These are phyloP conservation scores for Aspergillus campestris DNA, from an alignment of 495 filamentous ascomycete genomes.

Conservation along the genomic window DNA sequence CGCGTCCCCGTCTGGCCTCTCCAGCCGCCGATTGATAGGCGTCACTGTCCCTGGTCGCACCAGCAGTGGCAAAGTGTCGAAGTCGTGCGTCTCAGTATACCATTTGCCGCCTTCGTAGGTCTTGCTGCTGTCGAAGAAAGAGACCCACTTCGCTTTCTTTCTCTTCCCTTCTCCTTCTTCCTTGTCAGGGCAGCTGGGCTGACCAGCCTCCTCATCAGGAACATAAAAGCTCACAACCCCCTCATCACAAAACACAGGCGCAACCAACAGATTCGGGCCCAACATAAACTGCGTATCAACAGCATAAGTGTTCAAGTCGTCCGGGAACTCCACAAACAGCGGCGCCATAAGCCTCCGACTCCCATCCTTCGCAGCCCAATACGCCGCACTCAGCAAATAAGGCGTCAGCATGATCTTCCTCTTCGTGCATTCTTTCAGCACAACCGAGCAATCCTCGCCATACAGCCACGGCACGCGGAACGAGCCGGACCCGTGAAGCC, in stretches of 20 bases:
- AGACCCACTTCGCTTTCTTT: constrained; percentile 34
- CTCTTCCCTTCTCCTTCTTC: too few relatives aligned
- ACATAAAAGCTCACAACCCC: constrained; percentile 56
- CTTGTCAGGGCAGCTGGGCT: not conserved
- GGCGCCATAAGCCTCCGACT: constrained; percentile 47
- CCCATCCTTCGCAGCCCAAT: constrained; percentile 34
- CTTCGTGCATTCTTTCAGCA: constrained; percentile 48
- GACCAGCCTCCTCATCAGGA: constrained; percentile 25
- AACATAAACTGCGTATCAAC: constrained; percentile 64
- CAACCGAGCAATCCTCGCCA: constrained; percentile 52
- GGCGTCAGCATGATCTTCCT: constrained; percentile 57
- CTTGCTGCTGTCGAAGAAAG: constrained; percentile 36
- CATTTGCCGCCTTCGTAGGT: constrained; percentile 30
- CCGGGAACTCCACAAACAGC: constrained; percentile 58
- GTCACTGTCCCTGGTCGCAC: constrained; percentile 32
- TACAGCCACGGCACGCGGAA: constrained; percentile 69
- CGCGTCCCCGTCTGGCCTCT: constrained; percentile 27
- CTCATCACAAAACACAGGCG: constrained; percentile 52
- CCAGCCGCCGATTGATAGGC: constrained; percentile 23
- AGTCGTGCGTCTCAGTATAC: constrained; percentile 38
- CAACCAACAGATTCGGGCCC: constrained; percentile 48
- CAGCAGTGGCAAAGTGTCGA: constrained; percentile 33
- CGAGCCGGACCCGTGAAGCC: constrained; percentile 56
- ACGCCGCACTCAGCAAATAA: constrained; percentile 50
- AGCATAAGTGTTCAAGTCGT: constrained; percentile 51